Base-by-base conservation (phyloP, 805 yeast species). In the Yamadazyma endophytica region DNA sequence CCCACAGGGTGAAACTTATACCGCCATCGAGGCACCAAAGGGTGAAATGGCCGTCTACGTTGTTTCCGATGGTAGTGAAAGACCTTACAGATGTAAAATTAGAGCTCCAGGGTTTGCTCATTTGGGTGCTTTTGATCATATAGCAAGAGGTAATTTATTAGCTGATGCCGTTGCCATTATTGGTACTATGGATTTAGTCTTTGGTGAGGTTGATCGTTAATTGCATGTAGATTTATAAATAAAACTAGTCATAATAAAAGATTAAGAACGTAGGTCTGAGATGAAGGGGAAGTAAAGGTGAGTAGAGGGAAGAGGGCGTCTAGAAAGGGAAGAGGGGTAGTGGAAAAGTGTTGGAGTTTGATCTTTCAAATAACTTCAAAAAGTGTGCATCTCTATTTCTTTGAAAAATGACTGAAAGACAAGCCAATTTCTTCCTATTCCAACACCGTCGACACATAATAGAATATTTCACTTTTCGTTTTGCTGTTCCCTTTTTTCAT, bases 91-190 rank as follows among this genome's bases (percentile, higher is more conserved):
- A 65, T 84, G 95, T 70, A 85, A 84, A 69, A 85, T 86, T 51
- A 80, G 95, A 65, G 88, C 94, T n/a, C 95, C 95, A 28, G 95
- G 95, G 26, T 86, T 86, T 56, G 88, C 95, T 22, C 94, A 85
- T 63, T 70, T 86, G 54, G 92, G 81, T 44, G 95, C 92, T 8
- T 83, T 86, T 49, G 95, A 86, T 61, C 88, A 82, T 56, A 77
- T 86, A 45, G 70, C 92, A 20, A 78, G 92, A 60, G 90, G 92
- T 50, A 84, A 84, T 60, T 80, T 81, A 64, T 68, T 86, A 56
- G 92, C 95, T 36, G 95, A 86, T 63, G 90, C 92, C 16, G 95
- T 86, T 35, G 95, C 95, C 33, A 86, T 86, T 54, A 84, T 86
- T 52, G 95, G 95, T 68, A 86, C 95, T 39, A 85, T 86, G 95